Evolutionary conservation across 177 flowering plant genomes (phyloP), one percentile per base, ranked within the genome.

Genomic region (Vitis hybrid): DNA sequence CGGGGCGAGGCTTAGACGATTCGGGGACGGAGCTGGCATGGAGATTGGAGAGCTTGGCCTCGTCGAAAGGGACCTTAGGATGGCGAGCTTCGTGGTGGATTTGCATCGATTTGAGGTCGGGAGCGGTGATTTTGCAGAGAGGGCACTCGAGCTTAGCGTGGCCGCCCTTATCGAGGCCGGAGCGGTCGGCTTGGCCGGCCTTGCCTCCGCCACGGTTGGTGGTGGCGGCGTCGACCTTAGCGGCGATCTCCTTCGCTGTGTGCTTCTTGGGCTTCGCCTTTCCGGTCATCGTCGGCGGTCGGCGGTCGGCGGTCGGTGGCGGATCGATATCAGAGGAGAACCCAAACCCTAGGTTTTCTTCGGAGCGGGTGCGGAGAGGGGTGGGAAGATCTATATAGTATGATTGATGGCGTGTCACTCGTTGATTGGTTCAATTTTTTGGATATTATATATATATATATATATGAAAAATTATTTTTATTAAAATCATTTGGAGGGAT

Each of bases 221-320:
- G 17, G 84, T 81, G 9, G 94, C 97, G 1, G 97, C 97, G 80
- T 93, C 97, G 10, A 87, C 66, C 79, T 94, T 94, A 8, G 92
- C 71, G 2, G 86, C 87, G 60, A 95, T 79, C 75, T 93, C 98
- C 80, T 94, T 95, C 11, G 99, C 96, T 5, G 99, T 95, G 83
- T 95, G 98, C 96, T 95, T 95, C 98, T 95, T 95, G 4, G 98
- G 99, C 89, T 95, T 93, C 49, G 98, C 99, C 76, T 95, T 95
- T 30, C 99, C 99, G 1, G 98, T 93, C 99, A 95, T 94, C 68
- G 39, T 69, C 63, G 32, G 45, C 10, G n/a, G 56, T 39, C 26
- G 26, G 26, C 26, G 26, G 26, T 23, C 26, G 26, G 26, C 26
- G 3, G 26, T 23, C 26, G 21, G 23, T 8, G 34, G 34, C 23